Conservation (phyloP, 495 filamentous ascomycete species). For the Gamarada debralockiae region DNA sequence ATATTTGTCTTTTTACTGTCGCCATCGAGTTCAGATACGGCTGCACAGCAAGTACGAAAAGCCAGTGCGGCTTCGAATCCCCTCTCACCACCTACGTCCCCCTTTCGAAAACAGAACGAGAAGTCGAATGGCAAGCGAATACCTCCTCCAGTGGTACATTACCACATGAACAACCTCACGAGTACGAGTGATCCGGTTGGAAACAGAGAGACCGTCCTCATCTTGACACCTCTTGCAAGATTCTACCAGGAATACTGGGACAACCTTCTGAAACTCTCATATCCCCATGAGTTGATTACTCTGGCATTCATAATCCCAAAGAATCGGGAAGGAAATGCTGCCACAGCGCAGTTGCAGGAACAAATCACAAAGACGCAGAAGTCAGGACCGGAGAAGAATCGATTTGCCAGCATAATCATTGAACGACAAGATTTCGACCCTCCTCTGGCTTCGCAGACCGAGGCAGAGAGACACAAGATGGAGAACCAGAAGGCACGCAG, state of each 20-base stretch:
- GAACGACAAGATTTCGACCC: slow-evolving; percentile 93
- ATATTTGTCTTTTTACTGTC: slow-evolving; percentile 49
- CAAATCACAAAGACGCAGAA: slow-evolving; percentile 80
- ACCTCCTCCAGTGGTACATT: slow-evolving; percentile 88
- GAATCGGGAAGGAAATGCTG: slow-evolving; percentile 80
- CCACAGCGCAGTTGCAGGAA: slow-evolving; percentile 75
- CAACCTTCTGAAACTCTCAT: slow-evolving; percentile 78
- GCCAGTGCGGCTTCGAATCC: slow-evolving; percentile 64
- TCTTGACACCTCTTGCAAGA: slow-evolving; percentile 86
- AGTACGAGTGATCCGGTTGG: slow-evolving; percentile 66
- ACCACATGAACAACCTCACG: slow-evolving; percentile 90
- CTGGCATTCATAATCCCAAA: slow-evolving; percentile 96
- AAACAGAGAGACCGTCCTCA: slow-evolving; percentile 81
- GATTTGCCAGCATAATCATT: slow-evolving; percentile 90
- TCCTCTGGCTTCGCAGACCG: slow-evolving; percentile 72
- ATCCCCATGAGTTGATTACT: slow-evolving; percentile 91
- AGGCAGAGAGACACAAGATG: slow-evolving; percentile 86
- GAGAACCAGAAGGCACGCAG: slow-evolving; percentile 81
- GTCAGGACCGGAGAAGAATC: slow-evolving; percentile 66
- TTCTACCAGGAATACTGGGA: slow-evolving; percentile 97
- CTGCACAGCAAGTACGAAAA: slow-evolving; percentile 41
- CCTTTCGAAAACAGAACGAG: slow-evolving; percentile 66
- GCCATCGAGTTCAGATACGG: slow-evolving; percentile 28
- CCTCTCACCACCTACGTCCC: slow-evolving; percentile 77
- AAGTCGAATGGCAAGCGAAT: slow-evolving; percentile 50